Percentiles rank a stretch among this genome's conserved stretches.
Conservation (phyloP, 169 alveolate species). For the Eimeria praecox region DNA sequence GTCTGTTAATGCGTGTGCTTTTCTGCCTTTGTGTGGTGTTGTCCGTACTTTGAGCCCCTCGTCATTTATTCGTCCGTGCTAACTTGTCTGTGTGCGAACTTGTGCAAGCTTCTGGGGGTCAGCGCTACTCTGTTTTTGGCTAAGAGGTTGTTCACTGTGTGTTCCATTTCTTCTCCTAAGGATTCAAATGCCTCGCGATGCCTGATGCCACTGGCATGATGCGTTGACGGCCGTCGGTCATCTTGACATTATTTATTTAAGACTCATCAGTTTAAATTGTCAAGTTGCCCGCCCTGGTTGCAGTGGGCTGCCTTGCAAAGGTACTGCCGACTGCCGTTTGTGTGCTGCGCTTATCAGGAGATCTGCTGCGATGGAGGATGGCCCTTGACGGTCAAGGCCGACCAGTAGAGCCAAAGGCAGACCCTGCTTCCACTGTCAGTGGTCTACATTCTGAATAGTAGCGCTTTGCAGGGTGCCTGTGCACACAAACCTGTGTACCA, state of each 20-base stretch:
- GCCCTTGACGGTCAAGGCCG: slow-evolving; percentile 62
- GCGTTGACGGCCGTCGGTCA: background rate
- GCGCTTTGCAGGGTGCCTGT: background rate
- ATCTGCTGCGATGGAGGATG: slow-evolving; percentile 69
- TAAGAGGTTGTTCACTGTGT: background rate
- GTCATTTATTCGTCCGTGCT: background rate
- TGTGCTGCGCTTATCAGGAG: slow-evolving; percentile 13
- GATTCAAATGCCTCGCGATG: background rate
- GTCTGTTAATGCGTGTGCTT: background rate
- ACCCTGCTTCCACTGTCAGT: background rate
- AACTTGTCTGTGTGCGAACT: background rate
- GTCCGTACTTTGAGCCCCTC: background rate
- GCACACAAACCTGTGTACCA: background rate
- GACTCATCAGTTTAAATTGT: background rate
- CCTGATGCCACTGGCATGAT: background rate
- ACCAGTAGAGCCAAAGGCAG: slow-evolving; percentile 50
- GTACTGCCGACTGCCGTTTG: background rate
- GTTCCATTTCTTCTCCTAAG: background rate
- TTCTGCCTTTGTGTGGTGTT: background rate
- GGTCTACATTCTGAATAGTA: slow-evolving; percentile 46
- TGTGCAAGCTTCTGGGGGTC: background rate
- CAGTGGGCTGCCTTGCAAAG: background rate
- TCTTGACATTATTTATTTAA: background rate
- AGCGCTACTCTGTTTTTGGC: background rate
- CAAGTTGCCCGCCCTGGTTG: background rate